Conservation (phyloP, 106 monocot species). For the Dendrobium nobile region DNA sequence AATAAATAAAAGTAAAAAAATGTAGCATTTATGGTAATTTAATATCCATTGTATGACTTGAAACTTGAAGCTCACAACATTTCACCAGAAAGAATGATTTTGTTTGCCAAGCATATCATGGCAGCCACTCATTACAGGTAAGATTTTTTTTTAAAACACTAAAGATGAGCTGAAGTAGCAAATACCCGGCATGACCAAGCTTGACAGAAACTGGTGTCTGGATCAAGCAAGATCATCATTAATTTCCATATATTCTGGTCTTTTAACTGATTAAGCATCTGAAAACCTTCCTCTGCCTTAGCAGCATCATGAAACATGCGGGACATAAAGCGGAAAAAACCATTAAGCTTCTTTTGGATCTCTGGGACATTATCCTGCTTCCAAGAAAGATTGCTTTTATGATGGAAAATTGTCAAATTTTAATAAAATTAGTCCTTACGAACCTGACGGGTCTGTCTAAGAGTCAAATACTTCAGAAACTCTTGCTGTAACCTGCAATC, state of each 20-base stretch:
- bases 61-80: neutral
- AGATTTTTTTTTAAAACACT: neutral
- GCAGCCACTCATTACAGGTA: neutral
- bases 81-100: neutral
- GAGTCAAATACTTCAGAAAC: slow-evolving; percentile 77
- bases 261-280: slow-evolving; percentile 73
- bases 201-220: slow-evolving; percentile 49
- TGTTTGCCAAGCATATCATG: neutral
- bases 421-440: slow-evolving; percentile 8
- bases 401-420: neutral
- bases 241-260: slow-evolving; percentile 87
- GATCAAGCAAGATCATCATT: slow-evolving; percentile 57
- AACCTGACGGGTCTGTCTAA: slow-evolving; percentile 78
- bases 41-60: neutral
- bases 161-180: neutral
- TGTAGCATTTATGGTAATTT: neutral
- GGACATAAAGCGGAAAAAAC: slow-evolving; percentile 66
- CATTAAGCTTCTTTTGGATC: slow-evolving; percentile 60
- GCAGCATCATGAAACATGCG: slow-evolving; percentile 73
- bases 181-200: slow-evolving; percentile 70
- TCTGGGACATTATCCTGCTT: slow-evolving; percentile 75
- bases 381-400: slow-evolving; percentile 17
- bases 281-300: slow-evolving; percentile 82
- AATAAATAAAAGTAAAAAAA: neutral
- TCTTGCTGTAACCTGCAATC: slow-evolving; percentile 95